Evolutionary conservation across 1,284 basidiomycete genomes (phyloP), one percentile per base, ranked within the genome.

Genomic region (Rhodotorula sp.): DNA sequence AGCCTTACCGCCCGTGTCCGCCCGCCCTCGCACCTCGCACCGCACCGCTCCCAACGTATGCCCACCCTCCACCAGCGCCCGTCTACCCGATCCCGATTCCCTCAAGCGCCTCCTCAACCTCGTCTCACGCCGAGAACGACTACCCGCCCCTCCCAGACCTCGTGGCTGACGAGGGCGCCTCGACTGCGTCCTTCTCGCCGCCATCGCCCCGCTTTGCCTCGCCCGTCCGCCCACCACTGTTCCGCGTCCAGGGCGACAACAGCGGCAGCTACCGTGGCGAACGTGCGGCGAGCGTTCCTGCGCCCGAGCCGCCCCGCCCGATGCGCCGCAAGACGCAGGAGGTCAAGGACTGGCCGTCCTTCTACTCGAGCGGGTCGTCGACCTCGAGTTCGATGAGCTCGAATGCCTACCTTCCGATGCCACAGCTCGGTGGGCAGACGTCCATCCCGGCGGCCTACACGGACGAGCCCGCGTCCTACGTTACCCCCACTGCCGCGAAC

Each of bases 271-370:
- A 27, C 46, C 48, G 48, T 19, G 34, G 46, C 46, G 72, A 73
- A 41, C 64, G 71, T 1, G 53, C 68, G 0, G 57, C 68, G 64
- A 55, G 55, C n/a, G 66, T 66, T 10, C 72, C 72, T 19, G 36
- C 58, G 2, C 68, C 67, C 6, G 66, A 69, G 3, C 25, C 48
- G 34, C 72, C 72, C 17, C 53, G 64, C 7, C 65, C 60, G 37
- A 60, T 73, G 48, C 56, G 66, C 13, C 57, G 72, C 48, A 70
- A 70, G 55, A 73, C 72, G 39, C 72, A 70, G 36, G 72, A 73
- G 51, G 57, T 44, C 36, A 51, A 46, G 32, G 68, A 67, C 58
- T 70, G 68, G 68, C 72, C 68, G 32, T 61, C 61, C 9, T 70
- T 73, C 60, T 67, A 68, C 55, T 68, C 67, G 67, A 59, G 58